These are phyloP conservation scores for Kazachstania sp. DNA, from an alignment of 1,139 yeast genomes.

Conservation along the genomic window DNA sequence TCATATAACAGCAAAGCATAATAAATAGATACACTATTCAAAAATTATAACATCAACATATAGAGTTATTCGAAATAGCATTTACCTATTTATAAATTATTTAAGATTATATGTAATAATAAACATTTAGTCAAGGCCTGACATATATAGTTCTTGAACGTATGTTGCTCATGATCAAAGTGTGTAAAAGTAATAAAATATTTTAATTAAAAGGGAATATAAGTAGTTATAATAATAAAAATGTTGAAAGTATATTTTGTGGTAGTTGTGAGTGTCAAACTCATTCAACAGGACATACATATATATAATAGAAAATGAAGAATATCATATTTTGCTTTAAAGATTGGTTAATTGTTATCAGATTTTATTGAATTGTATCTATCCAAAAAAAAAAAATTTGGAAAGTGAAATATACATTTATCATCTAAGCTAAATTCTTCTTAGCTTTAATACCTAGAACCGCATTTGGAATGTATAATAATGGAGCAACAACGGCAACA, in stretches of 20 bases:
- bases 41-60: no score
- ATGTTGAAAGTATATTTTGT: background rate
- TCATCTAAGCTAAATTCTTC: background rate
- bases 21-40: no score
- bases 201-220: background rate
- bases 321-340: background rate
- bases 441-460: slow-evolving; percentile 55
- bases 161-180: background rate
- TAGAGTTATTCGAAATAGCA: no score
- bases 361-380: background rate
- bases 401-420: background rate
- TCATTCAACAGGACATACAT: background rate
- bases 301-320: background rate
- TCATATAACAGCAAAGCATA: no score
- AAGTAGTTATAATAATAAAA: background rate
- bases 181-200: background rate
- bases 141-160: no score
- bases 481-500: slow-evolving; percentile 59
- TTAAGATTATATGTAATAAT: no score
- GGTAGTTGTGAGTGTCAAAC: background rate
- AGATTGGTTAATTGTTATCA: background rate
- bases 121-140: no score
- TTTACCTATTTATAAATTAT: no score
- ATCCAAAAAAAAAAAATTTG: background rate
- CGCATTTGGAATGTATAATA: slow-evolving; percentile 76